A percentile compares a stretch with the other conserved stretches of the same genome.
These are phyloP conservation scores for Calendula officinalis DNA, from an alignment of 129 eudicot genomes.

Conservation along the genomic window DNA sequence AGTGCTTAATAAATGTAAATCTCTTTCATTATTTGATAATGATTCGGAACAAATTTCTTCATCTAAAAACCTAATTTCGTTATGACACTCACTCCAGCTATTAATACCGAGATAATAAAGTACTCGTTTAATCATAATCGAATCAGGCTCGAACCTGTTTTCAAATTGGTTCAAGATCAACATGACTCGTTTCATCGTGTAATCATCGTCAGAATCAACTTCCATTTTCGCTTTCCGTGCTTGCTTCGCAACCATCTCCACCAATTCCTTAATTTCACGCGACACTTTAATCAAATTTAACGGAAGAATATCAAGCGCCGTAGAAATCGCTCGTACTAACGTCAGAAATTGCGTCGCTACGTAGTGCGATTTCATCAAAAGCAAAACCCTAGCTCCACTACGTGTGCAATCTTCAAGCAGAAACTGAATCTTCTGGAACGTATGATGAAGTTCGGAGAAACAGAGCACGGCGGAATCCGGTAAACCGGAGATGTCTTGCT, in stretches of 20 bases:
- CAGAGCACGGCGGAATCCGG: conserved; percentile 43
- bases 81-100: conserved; percentile 65
- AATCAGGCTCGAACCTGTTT: conserved; percentile 63
- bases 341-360: conserved; percentile 50
- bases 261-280: conserved; percentile 53
- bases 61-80: conserved; percentile 61
- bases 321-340: conserved; percentile 43
- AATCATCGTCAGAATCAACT: conserved; percentile 52
- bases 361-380: conserved; percentile 55
- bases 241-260: conserved; percentile 63
- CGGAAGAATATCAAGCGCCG: conserved; percentile 73
- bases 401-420: conserved; percentile 66
- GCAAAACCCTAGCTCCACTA: conserved; percentile 40
- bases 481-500: conserved; percentile 2
- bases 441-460: conserved; percentile 66
- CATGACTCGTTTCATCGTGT: conserved; percentile 47
- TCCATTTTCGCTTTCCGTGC: conserved; percentile 47
- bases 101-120: conserved; percentile 46
- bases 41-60: conserved; percentile 44
- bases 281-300: conserved; percentile 32
- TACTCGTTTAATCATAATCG: conserved; percentile 43
- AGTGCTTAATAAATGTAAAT: conserved; percentile 49
- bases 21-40: conserved; percentile 40
- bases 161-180: conserved; percentile 66
- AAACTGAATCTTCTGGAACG: conserved; percentile 55